These are phyloP conservation scores for Lanmaoa pseudosensibilis DNA, from an alignment of 768 basidiomycete species.

Conservation along the genomic window DNA sequence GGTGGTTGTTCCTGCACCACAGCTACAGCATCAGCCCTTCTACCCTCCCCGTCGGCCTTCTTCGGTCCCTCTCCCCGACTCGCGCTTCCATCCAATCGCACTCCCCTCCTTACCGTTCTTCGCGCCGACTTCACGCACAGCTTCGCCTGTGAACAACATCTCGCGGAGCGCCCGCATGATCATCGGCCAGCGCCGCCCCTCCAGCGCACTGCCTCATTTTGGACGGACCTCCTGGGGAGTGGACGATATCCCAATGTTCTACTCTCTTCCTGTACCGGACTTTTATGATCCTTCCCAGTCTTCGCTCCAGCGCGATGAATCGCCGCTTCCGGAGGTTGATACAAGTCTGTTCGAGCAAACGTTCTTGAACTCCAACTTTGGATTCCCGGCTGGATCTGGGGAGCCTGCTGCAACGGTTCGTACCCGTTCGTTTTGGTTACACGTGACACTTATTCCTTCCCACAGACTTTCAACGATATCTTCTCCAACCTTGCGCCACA, in stretches of 20 bases:
- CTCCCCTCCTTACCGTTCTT: conserved; percentile 47
- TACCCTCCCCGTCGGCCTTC: conserved; percentile 56
- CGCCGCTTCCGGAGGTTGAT: conserved; percentile 50
- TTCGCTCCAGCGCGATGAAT: conserved; percentile 43
- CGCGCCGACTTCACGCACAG: conserved; percentile 38
- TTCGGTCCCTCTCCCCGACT: conserved; percentile 59
- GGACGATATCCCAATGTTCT: conserved; percentile 27
- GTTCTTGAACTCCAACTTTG: conserved; percentile 37
- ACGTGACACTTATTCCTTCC: not conserved
- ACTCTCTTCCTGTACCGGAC: not conserved
- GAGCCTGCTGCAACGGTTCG: conserved; percentile 18
- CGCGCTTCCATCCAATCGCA: conserved; percentile 39
- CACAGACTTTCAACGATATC: conserved; percentile 24
- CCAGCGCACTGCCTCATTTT: conserved; percentile 44
- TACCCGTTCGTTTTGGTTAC: not conserved
- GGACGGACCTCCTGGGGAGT: conserved; percentile 31
- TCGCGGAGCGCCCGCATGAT: conserved; percentile 42
- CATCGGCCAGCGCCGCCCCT: conserved; percentile 50
- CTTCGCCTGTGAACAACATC: conserved; percentile 46
- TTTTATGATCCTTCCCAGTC: conserved; percentile 17
- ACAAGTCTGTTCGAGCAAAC: conserved; percentile 47
- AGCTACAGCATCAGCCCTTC: conserved; percentile 15
- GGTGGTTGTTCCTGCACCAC: not conserved
- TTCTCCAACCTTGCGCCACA: conserved; percentile 28
- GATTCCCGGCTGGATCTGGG: conserved; percentile 16